A percentile compares a stretch with the other conserved stretches of the same genome.
phyloP scores from a whole-genome alignment of 225 moss, liverwort and hornwort species.

The Bryum argenteum region DNA sequence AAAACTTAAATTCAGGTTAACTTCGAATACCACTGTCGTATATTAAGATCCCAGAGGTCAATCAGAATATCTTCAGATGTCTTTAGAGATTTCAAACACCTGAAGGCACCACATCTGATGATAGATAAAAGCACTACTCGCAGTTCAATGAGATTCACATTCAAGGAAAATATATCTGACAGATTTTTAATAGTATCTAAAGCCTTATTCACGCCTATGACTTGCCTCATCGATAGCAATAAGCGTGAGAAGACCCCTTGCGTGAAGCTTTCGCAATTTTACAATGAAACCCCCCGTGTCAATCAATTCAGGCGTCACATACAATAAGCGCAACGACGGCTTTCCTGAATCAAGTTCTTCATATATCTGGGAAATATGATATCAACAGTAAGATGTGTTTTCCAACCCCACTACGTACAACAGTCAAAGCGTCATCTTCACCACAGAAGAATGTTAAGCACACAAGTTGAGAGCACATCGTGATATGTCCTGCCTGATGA shows the following conservation, averaged over 20 bases:
- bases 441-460: slow-evolving; percentile 4
- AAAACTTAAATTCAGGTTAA: slow-evolving; percentile 13
- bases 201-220: not conserved
- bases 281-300: slow-evolving; percentile 58
- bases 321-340: slow-evolving; percentile 64
- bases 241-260: slow-evolving; percentile 66
- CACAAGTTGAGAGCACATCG: not conserved
- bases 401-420: slow-evolving; percentile 8
- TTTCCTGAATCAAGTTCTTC: slow-evolving; percentile 71
- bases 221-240: slow-evolving; percentile 77
- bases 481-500: not conserved
- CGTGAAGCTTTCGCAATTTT: slow-evolving; percentile 63
- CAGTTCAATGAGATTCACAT: not conserved
- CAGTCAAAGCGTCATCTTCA: not conserved
- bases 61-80: not conserved
- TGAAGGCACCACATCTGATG: not conserved
- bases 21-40: slow-evolving; percentile 11
- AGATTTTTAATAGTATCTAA: slow-evolving; percentile 6
- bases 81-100: not conserved
- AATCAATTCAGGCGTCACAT: slow-evolving; percentile 80
- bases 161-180: not conserved
- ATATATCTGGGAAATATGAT: slow-evolving; percentile 45
- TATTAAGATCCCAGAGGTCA: not conserved
- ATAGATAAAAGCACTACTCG: not conserved
- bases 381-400: slow-evolving; percentile 21